Evolutionary conservation across 495 filamentous ascomycete genomes (phyloP).

Genomic region (Aspergillus diversus): DNA sequence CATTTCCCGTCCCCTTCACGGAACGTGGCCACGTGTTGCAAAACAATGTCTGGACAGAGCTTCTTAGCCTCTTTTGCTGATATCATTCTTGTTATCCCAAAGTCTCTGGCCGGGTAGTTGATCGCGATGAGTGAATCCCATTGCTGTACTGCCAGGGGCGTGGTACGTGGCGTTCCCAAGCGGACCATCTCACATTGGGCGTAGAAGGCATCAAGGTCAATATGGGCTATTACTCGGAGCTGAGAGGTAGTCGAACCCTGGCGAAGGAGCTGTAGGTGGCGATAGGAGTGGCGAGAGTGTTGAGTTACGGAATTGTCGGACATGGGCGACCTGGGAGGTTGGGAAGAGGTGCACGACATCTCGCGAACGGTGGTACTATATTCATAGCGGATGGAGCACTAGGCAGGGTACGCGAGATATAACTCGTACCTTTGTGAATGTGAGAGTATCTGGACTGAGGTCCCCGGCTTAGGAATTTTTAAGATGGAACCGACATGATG

Average conservation of each 20-base stretch:
- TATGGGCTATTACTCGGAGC: conserved; percentile 84
- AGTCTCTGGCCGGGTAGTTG: conserved; percentile 88
- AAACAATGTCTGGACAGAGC: conserved; percentile 78
- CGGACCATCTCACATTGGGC: conserved; percentile 95
- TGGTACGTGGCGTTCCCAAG: conserved; percentile 69
- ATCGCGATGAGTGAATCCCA: conserved; percentile 87
- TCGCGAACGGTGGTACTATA: conserved; percentile 11
- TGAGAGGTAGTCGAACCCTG: conserved; percentile 72
- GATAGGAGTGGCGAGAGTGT: conserved; percentile 79
- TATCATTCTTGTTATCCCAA: conserved; percentile 75
- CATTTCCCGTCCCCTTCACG: conserved; percentile 85
- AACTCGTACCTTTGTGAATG: neutral
- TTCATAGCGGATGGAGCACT: conserved; percentile 24
- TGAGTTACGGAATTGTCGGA: conserved; percentile 46
- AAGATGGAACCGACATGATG: too few relatives aligned
- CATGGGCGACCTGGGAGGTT: conserved; percentile 32
- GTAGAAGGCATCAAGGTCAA: conserved; percentile 98
- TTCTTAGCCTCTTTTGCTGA: conserved; percentile 83
- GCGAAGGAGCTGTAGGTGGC: conserved; percentile 75
- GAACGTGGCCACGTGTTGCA: conserved; percentile 96
- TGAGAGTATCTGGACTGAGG: neutral
- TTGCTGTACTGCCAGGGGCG: conserved; percentile 86
- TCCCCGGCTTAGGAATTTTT: too few relatives aligned
- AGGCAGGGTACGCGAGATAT: neutral
- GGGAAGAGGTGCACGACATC: conserved; percentile 37